Base-by-base conservation (phyloP, 768 basidiomycete species). In the Tricholoma terreum region DNA sequence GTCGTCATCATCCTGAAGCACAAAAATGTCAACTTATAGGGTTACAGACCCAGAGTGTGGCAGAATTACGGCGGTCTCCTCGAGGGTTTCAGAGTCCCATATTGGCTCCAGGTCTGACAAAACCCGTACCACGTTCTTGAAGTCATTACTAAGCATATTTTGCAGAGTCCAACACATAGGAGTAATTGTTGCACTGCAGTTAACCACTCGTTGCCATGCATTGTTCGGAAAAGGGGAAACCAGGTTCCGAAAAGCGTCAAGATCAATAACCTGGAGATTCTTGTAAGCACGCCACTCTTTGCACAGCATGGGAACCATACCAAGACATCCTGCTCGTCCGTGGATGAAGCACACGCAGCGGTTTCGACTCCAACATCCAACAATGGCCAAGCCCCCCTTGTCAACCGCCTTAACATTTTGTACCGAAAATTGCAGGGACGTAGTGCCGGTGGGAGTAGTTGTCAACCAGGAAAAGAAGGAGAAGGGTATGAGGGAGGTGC, bases 101-200 rank as follows among this genome's bases (percentile, higher is more conserved):
- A 42, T 53, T 24, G 58, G 64, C 53, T 77, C 81, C 43, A 81
- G 63, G 19, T 77, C 76, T 21, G 72, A 73, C 49, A 81, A 67
- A 9, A 82, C 55, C 55, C 71, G 71, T 11, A 76, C 69, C n/a
- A 81, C 71, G 56, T 69, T 69, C 35, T 79, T 70, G 15, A 80
- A 56, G 51, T 82, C 80, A 35, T 74, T 60, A 50, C 64, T 61
- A 4, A 80, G 54, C 22, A 73, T 70, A 35, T 59, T 69, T 43
- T 71, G 71, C 22, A 82, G 33, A 48, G 64, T 66, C 33, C 58
- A 64, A 64, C 70, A 81, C 19, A 74, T 60, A 8, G 77, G 75
- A 6, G 61, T 51, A 33, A 76, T 58, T 30, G 68, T 63, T 34
- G 64, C 65, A 22, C 63, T 64, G 60, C 68, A 78, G 22, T 59